A percentile compares a stretch with the other conserved stretches of the same genome.
phyloP scores from a whole-genome alignment of 306 rosid genomes.

The Fragaria nilgerrensis region DNA sequence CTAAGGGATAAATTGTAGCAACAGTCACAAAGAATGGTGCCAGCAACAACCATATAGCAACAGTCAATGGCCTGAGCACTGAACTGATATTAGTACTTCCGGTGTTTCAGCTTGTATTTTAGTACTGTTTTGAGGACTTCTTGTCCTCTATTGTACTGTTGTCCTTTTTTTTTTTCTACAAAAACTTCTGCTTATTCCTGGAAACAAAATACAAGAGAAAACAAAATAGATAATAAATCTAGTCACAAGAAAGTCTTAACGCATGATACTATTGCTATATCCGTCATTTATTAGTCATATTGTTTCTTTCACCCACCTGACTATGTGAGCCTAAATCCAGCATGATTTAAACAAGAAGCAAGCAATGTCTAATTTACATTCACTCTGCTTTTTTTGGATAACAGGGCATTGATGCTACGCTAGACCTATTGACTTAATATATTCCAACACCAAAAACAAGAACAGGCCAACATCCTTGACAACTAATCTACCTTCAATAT shows the following conservation, averaged over 20 bases:
- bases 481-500: background rate
- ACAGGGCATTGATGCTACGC: background rate
- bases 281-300: background rate
- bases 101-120: background rate
- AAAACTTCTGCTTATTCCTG: background rate
- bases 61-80: background rate
- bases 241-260: background rate
- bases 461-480: background rate
- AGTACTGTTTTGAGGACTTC: background rate
- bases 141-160: background rate
- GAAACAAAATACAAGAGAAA: too few species aligned
- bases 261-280: background rate
- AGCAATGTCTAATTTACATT: conserved; percentile 13
- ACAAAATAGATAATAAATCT: background rate
- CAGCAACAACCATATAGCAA: background rate
- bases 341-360: background rate
- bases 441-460: conserved; percentile 18
- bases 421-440: background rate
- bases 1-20: background rate
- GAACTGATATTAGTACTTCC: background rate
- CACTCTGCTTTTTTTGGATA: background rate
- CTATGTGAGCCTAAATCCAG: background rate
- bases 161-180: background rate
- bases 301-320: conserved; percentile 1
- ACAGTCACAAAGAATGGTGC: background rate